Conservation (phyloP, 331 rosid species). For the Pyracantha coccinea region DNA sequence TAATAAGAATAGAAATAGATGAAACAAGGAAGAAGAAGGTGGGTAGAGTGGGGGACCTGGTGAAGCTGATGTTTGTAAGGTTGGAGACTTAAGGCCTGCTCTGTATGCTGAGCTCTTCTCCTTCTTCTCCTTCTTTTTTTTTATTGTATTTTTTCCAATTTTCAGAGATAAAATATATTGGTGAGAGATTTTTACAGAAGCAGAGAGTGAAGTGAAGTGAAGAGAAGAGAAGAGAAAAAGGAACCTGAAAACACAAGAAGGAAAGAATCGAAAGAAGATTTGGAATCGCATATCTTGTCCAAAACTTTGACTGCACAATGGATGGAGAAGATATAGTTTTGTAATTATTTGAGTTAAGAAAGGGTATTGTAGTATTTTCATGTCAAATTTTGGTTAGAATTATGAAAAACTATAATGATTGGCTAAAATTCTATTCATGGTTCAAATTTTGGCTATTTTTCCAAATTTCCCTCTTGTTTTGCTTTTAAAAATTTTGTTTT, state of each 20-base stretch:
- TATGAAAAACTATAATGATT: too few relatives aligned
- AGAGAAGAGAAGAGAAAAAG: background rate
- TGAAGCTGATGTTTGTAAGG: conserved; percentile 71
- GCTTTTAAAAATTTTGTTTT: too few relatives aligned
- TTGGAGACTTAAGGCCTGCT: conserved; percentile 75
- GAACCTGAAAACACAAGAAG: background rate
- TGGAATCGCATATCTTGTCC: too few relatives aligned
- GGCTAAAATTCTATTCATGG: too few relatives aligned
- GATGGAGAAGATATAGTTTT: too few relatives aligned
- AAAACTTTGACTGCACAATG: too few relatives aligned
- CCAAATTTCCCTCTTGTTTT: too few relatives aligned
- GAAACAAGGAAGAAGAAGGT: background rate
- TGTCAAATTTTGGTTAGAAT: too few relatives aligned
- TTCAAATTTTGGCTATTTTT: too few relatives aligned
- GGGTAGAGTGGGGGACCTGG: conserved; percentile 30
- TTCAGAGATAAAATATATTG: background rate
- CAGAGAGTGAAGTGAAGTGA: background rate
- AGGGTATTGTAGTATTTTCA: too few relatives aligned
- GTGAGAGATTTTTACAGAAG: background rate
- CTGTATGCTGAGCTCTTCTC: conserved; percentile 70
- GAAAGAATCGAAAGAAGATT: background rate
- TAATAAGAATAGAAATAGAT: background rate
- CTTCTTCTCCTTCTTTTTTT: conserved; percentile 36
- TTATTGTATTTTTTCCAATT: too few relatives aligned
- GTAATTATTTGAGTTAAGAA: too few relatives aligned